Evolutionary conservation across 2,329 filamentous ascomycete genomes (phyloP).

Genomic region (Ceratocystis diversiconidia): DNA sequence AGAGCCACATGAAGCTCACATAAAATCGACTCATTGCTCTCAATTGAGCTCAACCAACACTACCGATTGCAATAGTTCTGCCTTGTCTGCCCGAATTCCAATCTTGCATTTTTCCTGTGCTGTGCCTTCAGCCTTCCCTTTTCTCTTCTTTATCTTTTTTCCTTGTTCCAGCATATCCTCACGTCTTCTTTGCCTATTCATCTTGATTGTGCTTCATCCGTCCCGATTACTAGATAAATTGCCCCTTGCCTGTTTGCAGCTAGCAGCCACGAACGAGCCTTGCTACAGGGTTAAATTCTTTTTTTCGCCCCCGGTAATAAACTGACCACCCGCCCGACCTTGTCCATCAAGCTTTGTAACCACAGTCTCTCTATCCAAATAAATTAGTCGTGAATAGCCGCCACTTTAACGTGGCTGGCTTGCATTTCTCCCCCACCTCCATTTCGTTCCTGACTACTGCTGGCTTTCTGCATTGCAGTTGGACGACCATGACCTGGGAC

Average conservation of each 20-base stretch:
- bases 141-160: background rate
- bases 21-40: no score
- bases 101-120: background rate
- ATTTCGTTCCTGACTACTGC: background rate
- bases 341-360: background rate
- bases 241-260: background rate
- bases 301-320: background rate
- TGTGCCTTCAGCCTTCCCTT: background rate
- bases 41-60: no score
- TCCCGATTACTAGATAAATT: background rate
- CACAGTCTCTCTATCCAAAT: background rate
- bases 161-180: background rate
- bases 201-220: background rate
- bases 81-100: background rate
- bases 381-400: constrained; percentile 15
- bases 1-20: no score
- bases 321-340: background rate
- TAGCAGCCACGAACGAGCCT: background rate
- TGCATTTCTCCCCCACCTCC: background rate
- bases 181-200: background rate
- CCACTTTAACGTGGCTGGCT: constrained; percentile 19
- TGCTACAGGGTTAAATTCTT: background rate
- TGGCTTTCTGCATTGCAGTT: constrained; percentile 18
- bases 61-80: background rate
- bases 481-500: constrained; percentile 28